phyloP scores from a whole-genome alignment of 1,139 yeast species.

The Blastobotrys malaysiensis region DNA sequence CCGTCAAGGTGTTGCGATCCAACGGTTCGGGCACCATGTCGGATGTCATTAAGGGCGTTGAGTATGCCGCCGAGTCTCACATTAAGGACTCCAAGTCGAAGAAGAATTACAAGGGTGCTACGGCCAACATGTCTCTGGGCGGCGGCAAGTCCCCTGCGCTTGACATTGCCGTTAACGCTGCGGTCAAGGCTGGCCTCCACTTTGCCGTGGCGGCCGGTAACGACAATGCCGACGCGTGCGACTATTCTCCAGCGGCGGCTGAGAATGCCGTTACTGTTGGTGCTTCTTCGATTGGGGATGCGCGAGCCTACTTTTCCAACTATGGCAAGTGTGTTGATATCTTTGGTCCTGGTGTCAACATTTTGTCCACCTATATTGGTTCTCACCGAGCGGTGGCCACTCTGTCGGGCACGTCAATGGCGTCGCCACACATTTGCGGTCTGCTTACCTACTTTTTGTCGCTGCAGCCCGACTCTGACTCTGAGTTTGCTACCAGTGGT shows the following conservation, averaged over 20 bases:
- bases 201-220: conserved; percentile 67
- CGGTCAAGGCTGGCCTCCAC: conserved; percentile 54
- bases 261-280: conserved; percentile 58
- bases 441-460: conserved; percentile 79
- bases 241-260: conserved; percentile 58
- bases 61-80: conserved; percentile 39
- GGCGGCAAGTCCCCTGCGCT: conserved; percentile 53
- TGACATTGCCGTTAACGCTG: conserved; percentile 53
- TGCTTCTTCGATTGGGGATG: conserved; percentile 46
- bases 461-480: conserved; percentile 78
- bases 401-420: conserved; percentile 98
- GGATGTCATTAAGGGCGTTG: conserved; percentile 45
- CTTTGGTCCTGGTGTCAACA: conserved; percentile 55
- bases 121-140: conserved; percentile 59
- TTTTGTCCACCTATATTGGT: conserved; percentile 66
- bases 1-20: conserved; percentile 48
- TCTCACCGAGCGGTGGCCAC: conserved; percentile 80
- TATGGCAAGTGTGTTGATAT: conserved; percentile 62
- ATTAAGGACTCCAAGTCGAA: conserved; percentile 30
- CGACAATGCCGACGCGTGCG: conserved; percentile 58
- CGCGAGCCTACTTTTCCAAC: conserved; percentile 56
- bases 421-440: conserved; percentile 96
- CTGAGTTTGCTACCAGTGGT: conserved; percentile 60
- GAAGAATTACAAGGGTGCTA: conserved; percentile 51
- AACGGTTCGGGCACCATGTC: conserved; percentile 48